These are phyloP conservation scores for Phytophthora idaei DNA, from an alignment of 352 stramenopile genomes.

Conservation along the genomic window DNA sequence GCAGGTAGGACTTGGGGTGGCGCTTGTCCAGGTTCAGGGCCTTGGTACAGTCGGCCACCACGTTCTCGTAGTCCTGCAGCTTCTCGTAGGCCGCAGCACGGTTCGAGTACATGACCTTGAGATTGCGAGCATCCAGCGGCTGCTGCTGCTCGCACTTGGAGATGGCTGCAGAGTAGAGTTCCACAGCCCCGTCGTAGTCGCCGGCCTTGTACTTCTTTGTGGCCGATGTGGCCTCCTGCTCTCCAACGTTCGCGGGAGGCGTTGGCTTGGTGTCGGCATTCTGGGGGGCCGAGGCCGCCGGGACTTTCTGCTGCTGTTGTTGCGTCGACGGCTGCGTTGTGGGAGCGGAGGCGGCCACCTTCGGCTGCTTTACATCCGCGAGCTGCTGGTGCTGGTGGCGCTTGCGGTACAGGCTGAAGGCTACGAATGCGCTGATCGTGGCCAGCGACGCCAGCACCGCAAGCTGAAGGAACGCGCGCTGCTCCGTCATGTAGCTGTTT, in stretches of 20 bases:
- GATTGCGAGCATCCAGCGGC: constrained; percentile 69
- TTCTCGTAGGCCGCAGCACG: constrained; percentile 76
- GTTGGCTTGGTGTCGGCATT: constrained; percentile 19
- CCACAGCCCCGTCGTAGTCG: constrained; percentile 65
- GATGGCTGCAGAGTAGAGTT: constrained; percentile 77
- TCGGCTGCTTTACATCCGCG: constrained; percentile 38
- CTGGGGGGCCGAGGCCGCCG: constrained; percentile 34
- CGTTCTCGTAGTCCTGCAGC: constrained; percentile 62
- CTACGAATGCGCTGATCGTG: constrained; percentile 65
- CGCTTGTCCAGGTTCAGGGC: constrained; percentile 69
- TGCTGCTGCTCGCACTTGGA: constrained; percentile 56
- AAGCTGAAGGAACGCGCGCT: constrained; percentile 67
- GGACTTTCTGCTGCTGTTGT: constrained; percentile 36
- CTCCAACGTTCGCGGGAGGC: constrained; percentile 41
- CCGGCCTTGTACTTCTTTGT: constrained; percentile 85
- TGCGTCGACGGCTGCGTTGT: constrained; percentile 27
- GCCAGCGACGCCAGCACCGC: constrained; percentile 75
- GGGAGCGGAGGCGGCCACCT: constrained; percentile 19
- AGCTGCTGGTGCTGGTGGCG: constrained; percentile 37
- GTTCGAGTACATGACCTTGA: constrained; percentile 90
- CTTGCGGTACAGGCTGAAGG: constrained; percentile 56
- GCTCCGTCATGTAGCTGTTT: constrained; percentile 29
- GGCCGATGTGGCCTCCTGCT: constrained; percentile 69
- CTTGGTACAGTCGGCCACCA: constrained; percentile 68
- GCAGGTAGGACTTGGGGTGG: constrained; percentile 79